Percentiles rank a stretch among this genome's conserved stretches.
Evolutionary conservation across 2,329 filamentous ascomycete genomes (phyloP).

Genomic region (Fusarium poae): DNA sequence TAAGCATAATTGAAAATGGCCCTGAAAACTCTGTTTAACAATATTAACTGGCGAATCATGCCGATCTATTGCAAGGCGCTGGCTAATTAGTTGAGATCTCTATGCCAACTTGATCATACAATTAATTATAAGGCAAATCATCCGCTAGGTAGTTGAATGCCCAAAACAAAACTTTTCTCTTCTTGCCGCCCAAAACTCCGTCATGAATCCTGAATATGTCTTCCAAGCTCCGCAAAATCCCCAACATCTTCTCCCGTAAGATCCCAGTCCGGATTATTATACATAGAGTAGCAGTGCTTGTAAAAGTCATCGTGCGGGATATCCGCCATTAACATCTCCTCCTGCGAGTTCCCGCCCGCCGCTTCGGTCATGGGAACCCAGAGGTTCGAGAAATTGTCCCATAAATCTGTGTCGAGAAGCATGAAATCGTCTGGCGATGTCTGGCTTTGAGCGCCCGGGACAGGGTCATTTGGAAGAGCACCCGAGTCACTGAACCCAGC

Average conservation of each 20-base stretch:
- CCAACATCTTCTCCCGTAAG: conserved; percentile 48
- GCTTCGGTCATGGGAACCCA: conserved; percentile 43
- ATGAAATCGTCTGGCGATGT: conserved; percentile 43
- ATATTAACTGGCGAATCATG: not conserved
- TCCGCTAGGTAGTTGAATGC: conserved; percentile 25
- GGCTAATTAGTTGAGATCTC: not conserved
- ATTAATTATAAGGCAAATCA: not conserved
- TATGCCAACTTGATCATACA: not conserved
- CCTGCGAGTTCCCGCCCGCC: conserved; percentile 32
- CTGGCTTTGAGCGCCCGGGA: conserved; percentile 16
- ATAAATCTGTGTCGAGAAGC: conserved; percentile 45
- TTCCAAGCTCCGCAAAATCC: conserved; percentile 47
- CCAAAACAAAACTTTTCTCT: conserved; percentile 21
- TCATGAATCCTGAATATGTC: conserved; percentile 47
- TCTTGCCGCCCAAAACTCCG: not conserved
- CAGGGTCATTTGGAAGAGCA: conserved; percentile 9
- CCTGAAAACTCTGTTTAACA: not conserved
- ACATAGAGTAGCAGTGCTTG: conserved; percentile 49
- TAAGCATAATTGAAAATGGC: too few relatives aligned
- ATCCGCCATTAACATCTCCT: conserved; percentile 46
- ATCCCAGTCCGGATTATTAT: conserved; percentile 49
- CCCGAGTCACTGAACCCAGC: conserved; percentile 9
- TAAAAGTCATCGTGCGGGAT: conserved; percentile 46
- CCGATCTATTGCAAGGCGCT: not conserved
- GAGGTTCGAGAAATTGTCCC: conserved; percentile 48